Conservation (phyloP, 2,329 filamentous ascomycete species). For the Rachicladosporium sp. region DNA sequence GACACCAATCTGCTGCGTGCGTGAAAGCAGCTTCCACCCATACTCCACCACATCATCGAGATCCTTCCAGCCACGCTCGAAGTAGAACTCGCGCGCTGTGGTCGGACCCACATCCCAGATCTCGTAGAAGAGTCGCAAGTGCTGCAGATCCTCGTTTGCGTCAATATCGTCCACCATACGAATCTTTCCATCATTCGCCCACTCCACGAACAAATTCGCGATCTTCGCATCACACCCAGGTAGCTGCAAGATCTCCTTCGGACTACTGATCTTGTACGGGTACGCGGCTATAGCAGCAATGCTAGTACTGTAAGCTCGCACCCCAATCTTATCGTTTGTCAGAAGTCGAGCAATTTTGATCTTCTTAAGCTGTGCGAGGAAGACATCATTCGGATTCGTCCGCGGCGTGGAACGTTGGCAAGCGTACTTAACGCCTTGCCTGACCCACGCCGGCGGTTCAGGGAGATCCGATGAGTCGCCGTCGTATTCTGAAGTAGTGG, state of each 20-base stretch:
- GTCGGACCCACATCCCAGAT: constrained; percentile 88
- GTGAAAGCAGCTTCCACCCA: constrained; percentile 61
- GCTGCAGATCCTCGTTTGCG: constrained; percentile 49
- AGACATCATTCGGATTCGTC: constrained; percentile 58
- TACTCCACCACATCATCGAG: constrained; percentile 76
- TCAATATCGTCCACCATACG: constrained; percentile 53
- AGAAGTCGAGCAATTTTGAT: constrained; percentile 64
- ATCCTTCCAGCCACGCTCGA: constrained; percentile 62
- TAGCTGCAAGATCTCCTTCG: constrained; percentile 37
- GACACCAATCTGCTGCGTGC: constrained; percentile 83
- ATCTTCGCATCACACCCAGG: constrained; percentile 77
- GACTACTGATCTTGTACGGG: constrained; percentile 43
- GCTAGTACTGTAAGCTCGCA: constrained; percentile 74
- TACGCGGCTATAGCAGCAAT: constrained; percentile 79
- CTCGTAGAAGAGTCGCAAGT: constrained; percentile 60
- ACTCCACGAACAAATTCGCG: constrained; percentile 65
- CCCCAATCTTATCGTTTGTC: constrained; percentile 62
- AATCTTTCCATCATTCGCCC: constrained; percentile 45
- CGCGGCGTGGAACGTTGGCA: constrained; percentile 67
- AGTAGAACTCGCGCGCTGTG: constrained; percentile 72
- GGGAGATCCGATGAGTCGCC: constrained; percentile 43
- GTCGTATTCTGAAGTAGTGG: constrained; percentile 72
- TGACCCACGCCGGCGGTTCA: constrained; percentile 56
- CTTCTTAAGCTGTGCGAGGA: constrained; percentile 61
- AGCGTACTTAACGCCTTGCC: constrained; percentile 54